Evolutionary conservation across 257 asterid species (phyloP), one percentile per base, ranked within the genome.

Genomic region (Schizonepeta tenuifolia): DNA sequence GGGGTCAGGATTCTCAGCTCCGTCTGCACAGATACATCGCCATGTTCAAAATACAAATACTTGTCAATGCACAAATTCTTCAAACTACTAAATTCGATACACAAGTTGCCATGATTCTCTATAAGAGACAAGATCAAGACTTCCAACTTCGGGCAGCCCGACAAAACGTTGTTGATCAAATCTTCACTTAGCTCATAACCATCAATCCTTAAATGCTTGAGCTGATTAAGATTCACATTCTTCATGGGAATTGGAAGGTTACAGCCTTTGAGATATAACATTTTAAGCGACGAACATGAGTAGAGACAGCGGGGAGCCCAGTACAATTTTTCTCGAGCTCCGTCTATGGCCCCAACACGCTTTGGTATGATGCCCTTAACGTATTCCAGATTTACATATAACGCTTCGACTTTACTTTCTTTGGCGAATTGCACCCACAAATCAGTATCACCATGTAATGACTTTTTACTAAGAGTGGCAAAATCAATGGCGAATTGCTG

Each of bases 1-100:
- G 58, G 58, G 58, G 58, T 18, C 56, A 18, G 17, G 6, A 65
- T 46, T 13, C 15, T 26, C 71, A 65, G 15, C 71, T 5, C 57
- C 5, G 14, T 4, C 13, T 46, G n/a, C 24, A 21, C 7, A 18
- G 15, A 7, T 20, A 3, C 15, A 18, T 20, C 15, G 2, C 9
- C 9, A 9, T 1, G 6, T 12, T 4, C n/a, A 44, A 3, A 44
- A 24, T 10, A 22, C 13, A 55, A 11, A 21, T 55, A 55, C 3
- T 55, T 55, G 8, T 12, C 2, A 24, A 55, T 21, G 14, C 4
- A 21, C 9, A 55, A 17, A 1, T 10, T 10, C 14, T 55, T 55
- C 61, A 55, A 55, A 55, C 38, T 22, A 5, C 38, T 11, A 17
- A 50, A 61, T 17, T 5, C 6, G 24, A 61, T 35, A 6, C 35